Conservation (phyloP, 257 asterid species). For the Oldenlandia corymbosa region DNA sequence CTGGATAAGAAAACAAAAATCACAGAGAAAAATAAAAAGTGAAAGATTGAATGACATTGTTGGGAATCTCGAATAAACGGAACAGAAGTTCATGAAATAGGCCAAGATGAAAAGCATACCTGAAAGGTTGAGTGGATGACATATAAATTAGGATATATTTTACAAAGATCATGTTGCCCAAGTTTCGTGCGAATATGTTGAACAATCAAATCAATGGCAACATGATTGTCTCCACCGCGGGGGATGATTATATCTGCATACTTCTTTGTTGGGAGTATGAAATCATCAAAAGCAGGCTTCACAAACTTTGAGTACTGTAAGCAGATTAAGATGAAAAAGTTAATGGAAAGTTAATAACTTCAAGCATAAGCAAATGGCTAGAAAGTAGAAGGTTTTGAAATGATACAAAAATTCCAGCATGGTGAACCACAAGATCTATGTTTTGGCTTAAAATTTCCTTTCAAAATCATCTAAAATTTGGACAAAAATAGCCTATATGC, state of each 20-base stretch:
- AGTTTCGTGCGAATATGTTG: slow-evolving; percentile 97
- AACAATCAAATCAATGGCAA: slow-evolving; percentile 96
- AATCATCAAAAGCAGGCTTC: slow-evolving; percentile 99
- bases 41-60: neutral
- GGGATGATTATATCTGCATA: slow-evolving; percentile 98
- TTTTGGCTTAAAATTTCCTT: neutral
- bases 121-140: slow-evolving; percentile 98
- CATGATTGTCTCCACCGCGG: slow-evolving; percentile 99
- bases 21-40: slow-evolving; percentile 3
- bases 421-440: neutral
- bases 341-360: slow-evolving; percentile 2
- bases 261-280: slow-evolving; percentile 94
- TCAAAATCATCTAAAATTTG: neutral
- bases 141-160: slow-evolving; percentile 86
- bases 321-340: slow-evolving; percentile 20
- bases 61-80: neutral
- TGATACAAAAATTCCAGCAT: neutral
- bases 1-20: slow-evolving; percentile 40
- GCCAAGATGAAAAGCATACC: slow-evolving; percentile 38
- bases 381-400: neutral
- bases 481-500: neutral
- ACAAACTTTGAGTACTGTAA: slow-evolving; percentile 96
- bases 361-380: slow-evolving; percentile 1
- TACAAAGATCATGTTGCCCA: slow-evolving; percentile 99
- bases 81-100: slow-evolving; percentile 1